phyloP scores from a whole-genome alignment of 371 early-diverging fungal genomes.

The Thermomucor indicae-seudaticae region DNA sequence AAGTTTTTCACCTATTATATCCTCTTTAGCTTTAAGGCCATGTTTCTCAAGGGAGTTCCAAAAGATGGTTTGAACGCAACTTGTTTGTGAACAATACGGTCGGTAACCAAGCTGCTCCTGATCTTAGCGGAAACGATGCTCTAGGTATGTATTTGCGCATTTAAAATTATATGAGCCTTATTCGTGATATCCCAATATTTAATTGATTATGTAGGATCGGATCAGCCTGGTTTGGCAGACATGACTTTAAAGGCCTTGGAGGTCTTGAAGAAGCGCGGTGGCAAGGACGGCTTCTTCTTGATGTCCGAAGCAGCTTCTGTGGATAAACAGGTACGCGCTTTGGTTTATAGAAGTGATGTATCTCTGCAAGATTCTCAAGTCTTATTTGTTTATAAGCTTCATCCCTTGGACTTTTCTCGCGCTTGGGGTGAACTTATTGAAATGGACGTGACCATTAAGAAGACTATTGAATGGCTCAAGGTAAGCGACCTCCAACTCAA shows the following conservation, averaged over 20 bases:
- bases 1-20: slow-evolving; percentile 5
- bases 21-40: not conserved
- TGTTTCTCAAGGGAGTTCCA: not conserved
- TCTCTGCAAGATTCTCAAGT: too few relatives aligned
- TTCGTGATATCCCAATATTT: not conserved
- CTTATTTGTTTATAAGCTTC: slow-evolving; percentile 29
- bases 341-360: too few relatives aligned
- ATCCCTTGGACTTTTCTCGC: slow-evolving; percentile 70
- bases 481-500: slow-evolving; percentile 1
- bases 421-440: slow-evolving; percentile 69
- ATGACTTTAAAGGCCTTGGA: slow-evolving; percentile 70
- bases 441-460: slow-evolving; percentile 64
- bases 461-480: slow-evolving; percentile 58
- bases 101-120: slow-evolving; percentile 43
- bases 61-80: slow-evolving; percentile 65
- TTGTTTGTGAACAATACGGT: slow-evolving; percentile 53
- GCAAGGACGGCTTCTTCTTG: slow-evolving; percentile 68
- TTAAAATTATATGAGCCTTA: not conserved
- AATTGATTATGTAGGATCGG: slow-evolving; percentile 12
- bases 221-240: slow-evolving; percentile 66
- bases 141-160: slow-evolving; percentile 15
- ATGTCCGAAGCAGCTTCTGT: slow-evolving; percentile 77
- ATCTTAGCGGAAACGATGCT: slow-evolving; percentile 47
- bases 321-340: slow-evolving; percentile 65
- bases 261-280: slow-evolving; percentile 58